These are phyloP conservation scores for Chenopodium suecicum DNA, from an alignment of 148 eudicot species.

Conservation along the genomic window DNA sequence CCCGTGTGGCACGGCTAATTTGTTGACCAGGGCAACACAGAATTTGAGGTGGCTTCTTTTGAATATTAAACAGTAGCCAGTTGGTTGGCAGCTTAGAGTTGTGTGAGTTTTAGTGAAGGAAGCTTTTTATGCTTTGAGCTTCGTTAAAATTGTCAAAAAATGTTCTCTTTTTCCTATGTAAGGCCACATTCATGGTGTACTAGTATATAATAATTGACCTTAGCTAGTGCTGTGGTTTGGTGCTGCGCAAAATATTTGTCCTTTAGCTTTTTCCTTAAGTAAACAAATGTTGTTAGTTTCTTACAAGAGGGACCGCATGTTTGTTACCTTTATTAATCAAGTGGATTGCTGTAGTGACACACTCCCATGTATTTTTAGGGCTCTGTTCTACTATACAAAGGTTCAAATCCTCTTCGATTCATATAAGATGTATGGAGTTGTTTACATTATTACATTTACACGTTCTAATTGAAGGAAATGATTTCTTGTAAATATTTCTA, in stretches of 20 bases:
- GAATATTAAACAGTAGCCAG: neutral
- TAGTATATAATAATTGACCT: slow-evolving; percentile 7
- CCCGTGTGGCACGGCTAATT: slow-evolving; percentile 24
- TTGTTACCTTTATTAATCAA: slow-evolving; percentile 7
- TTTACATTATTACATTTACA: too few species aligned
- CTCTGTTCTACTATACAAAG: neutral
- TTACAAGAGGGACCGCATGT: slow-evolving; percentile 3
- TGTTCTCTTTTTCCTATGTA: neutral
- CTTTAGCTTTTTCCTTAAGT: neutral
- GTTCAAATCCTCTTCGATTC: neutral
- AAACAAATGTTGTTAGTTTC: neutral
- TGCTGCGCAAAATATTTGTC: slow-evolving; percentile 13
- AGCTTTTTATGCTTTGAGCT: slow-evolving; percentile 9
- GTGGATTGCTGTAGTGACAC: neutral
- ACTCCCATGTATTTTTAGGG: neutral
- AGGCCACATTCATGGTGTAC: neutral
- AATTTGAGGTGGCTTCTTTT: slow-evolving; percentile 10
- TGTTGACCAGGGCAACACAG: neutral
- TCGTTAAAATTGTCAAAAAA: neutral
- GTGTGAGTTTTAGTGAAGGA: slow-evolving; percentile 11
- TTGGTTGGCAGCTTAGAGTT: neutral
- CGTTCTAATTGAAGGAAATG: too few species aligned
- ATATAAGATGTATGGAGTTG: too few species aligned
- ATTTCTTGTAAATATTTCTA: neutral
- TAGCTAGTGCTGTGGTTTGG: neutral